Evolutionary conservation across 1,139 yeast species (phyloP).

Genomic region (Candida glucosophila): DNA sequence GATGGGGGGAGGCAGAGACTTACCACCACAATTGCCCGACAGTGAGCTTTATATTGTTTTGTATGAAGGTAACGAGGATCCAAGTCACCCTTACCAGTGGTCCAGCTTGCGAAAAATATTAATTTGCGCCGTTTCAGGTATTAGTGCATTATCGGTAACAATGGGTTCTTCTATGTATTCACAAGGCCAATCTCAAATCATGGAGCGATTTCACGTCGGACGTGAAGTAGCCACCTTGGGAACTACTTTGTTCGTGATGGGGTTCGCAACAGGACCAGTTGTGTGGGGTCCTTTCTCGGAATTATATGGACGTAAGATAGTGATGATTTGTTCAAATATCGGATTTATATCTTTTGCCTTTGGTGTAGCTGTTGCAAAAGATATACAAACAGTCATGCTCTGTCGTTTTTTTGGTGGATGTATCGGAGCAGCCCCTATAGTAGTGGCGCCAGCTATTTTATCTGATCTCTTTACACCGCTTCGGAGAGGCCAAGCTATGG

Average conservation of each 20-base stretch:
- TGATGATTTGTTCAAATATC: constrained; percentile 45
- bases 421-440: constrained; percentile 73
- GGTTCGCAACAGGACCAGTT: constrained; percentile 78
- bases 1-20: constrained; percentile 52
- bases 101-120: constrained; percentile 27
- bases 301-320: constrained; percentile 58
- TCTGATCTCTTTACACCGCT: constrained; percentile 48
- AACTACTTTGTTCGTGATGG: constrained; percentile 64
- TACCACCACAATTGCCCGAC: constrained; percentile 46
- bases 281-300: constrained; percentile 79
- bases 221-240: constrained; percentile 53
- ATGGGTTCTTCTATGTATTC: constrained; percentile 64
- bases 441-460: constrained; percentile 76
- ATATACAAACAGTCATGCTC: constrained; percentile 62
- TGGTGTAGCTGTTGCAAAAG: constrained; percentile 66
- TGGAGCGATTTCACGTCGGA: constrained; percentile 41
- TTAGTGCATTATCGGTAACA: constrained; percentile 21
- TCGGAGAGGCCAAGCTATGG: constrained; percentile 37
- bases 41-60: constrained; percentile 44
- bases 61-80: constrained; percentile 55
- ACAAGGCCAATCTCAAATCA: constrained; percentile 35
- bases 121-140: constrained; percentile 31
- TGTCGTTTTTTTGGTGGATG: constrained; percentile 73
- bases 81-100: constrained; percentile 59
- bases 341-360: constrained; percentile 55